Base-by-base conservation (phyloP, 805 yeast genomes). In the Saccharomycopsis fibuligera region DNA sequence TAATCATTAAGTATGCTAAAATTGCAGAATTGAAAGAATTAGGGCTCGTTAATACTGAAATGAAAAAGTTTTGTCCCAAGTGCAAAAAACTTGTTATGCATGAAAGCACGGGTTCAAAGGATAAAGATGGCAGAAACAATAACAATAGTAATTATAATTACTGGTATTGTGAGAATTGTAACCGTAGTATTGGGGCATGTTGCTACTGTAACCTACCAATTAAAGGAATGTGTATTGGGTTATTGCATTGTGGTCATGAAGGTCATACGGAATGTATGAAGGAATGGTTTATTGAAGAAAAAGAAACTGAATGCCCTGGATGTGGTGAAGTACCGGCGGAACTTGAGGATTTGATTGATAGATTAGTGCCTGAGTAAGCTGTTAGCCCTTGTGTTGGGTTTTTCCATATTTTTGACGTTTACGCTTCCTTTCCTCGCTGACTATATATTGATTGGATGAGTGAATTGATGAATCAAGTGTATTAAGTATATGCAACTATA, bases 121-220 rank as follows among this genome's bases (percentile, higher is more conserved):
- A 55, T 43, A 50, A 56, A 12, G 59, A 58, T 2, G 62, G 63
- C 33, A 61, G 65, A 9, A 62, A 59, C 0, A 65, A 66, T 17
- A 64, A 68, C 35, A 48, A 57, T 3, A 29, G 14, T 23, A 63
- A 62, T 31, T 76, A 79, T 58, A 96, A 95, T 1, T 81, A 74
- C 57, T 89, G 96, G 96, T 86, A 82, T 62, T 90, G 97, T 66
- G 87, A 80, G 46, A 72, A 70, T 21, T 90, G 97, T 62, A 66
- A 72, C 9, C 68, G 65, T 44, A 68, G 68, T 14, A 80, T 79
- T 52, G 81, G 79, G 50, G 74, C 79, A n/a, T 90, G 97, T 63
- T 72, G 81, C 24, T 76, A 81, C 53, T 90, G 97, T 63, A 74
- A 82, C 53, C 83, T 76, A 59, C 87, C 95, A 0, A 70, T 90